Conservation (phyloP, 192 early-diverging fungal species). For the Paraglomus brasilianum region DNA sequence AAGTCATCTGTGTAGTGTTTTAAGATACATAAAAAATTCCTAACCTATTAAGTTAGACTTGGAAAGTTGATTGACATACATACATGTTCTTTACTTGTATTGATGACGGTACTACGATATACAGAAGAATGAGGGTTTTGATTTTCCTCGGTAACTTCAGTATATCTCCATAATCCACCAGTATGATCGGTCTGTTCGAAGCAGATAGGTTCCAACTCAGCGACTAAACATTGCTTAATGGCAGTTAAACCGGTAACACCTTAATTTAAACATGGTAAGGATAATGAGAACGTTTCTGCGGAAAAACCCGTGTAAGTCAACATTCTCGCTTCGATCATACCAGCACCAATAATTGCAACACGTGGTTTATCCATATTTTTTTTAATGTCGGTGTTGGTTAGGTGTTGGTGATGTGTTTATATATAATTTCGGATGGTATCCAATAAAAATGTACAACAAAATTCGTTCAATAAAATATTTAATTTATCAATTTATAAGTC, state of each 20-base stretch:
- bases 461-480: no score
- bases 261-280: conserved; percentile 14
- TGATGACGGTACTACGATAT: conserved; percentile 57
- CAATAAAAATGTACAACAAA: no score
- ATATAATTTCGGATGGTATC: no score
- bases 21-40: conserved; percentile 2
- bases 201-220: conserved; percentile 49
- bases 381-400: no score
- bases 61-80: background rate
- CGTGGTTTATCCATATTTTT: no score
- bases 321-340: background rate
- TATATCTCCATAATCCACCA: conserved; percentile 61
- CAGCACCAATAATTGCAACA: conserved; percentile 30
- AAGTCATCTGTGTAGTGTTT: conserved; percentile 31
- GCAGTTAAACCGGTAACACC: conserved; percentile 54
- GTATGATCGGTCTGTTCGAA: conserved; percentile 54
- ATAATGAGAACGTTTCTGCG: background rate
- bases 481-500: no score
- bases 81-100: conserved; percentile 53
- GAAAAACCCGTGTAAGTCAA: background rate
- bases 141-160: conserved; percentile 43
- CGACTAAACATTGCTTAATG: conserved; percentile 53
- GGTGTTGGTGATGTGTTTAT: no score
- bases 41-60: background rate
- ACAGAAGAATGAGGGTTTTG: conserved; percentile 51